These are phyloP conservation scores for Limnomonas spitsbergensis DNA, from an alignment of 139 green algal species.

Conservation along the genomic window DNA sequence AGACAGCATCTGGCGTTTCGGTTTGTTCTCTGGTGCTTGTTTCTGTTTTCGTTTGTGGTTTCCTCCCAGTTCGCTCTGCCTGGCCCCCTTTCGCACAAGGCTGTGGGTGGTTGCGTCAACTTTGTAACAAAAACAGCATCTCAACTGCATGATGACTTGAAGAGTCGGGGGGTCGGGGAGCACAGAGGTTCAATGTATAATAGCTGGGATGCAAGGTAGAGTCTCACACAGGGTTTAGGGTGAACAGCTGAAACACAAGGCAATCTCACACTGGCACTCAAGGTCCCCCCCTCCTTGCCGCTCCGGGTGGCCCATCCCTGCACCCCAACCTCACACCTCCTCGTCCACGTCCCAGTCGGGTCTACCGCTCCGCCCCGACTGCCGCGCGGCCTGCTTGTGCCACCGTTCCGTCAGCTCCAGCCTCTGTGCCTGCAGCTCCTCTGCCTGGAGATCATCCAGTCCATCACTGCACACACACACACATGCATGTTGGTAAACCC, in stretches of 20 bases:
- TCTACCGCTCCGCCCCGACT: not conserved
- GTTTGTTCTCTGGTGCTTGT: too few relatives aligned
- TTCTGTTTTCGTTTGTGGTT: too few relatives aligned
- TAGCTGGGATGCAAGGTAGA: too few relatives aligned
- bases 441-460: not conserved
- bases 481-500: not conserved
- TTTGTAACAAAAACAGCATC: too few relatives aligned
- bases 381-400: not conserved
- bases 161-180: too few relatives aligned
- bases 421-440: not conserved
- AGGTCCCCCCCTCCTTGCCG: not conserved
- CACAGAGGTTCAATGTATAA: too few relatives aligned
- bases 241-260: not conserved
- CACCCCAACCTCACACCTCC: not conserved
- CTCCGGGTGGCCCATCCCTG: not conserved
- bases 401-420: not conserved
- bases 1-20: too few relatives aligned
- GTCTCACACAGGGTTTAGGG: not conserved
- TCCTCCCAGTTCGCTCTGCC: too few relatives aligned
- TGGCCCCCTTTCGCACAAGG: too few relatives aligned
- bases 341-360: not conserved
- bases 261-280: not conserved
- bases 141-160: too few relatives aligned
- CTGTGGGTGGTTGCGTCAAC: too few relatives aligned
- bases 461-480: not conserved